Evolutionary conservation across 768 basidiomycete genomes (phyloP), one percentile per base, ranked within the genome.

Genomic region (Boletus tomentosulus): DNA sequence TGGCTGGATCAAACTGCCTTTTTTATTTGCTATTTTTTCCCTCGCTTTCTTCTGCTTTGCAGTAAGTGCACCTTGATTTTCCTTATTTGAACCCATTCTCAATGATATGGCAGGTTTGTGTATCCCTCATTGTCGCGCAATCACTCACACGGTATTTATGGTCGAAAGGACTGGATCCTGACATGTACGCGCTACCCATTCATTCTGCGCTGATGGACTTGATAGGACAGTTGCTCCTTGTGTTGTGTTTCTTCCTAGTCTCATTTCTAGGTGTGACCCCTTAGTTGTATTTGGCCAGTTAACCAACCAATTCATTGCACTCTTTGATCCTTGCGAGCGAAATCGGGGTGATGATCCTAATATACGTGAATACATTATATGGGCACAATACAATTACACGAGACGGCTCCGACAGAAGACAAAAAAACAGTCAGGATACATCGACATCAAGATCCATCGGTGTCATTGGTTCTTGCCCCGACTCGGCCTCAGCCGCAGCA

Each of bases 131-230:
- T 28, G 68, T 89, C 33, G 92, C 89, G 1, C 80, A 76, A 47
- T 61, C 65, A 11, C 74, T 94, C 46, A 94, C 92, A 2, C 71
- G 81, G 42, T 84, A 82, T 65, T 78, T 97, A 27, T 96, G 93
- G 92, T 78, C 80, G 1, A 82, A 75, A 51, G 76, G 81, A 11
- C 76, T 84, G 27, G 94, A 98, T 66, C 94, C 94, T 6, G 94
- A 98, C 67, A 85, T 89, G 72, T 95, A 96, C 66, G 92, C 92
- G 2, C 73, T 98, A n/a, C 94, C 94, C 8, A 81, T 96, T 27
- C 93, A 96, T 59, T 92, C 90, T 11, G 90, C 93, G 1, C 65
- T 92, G 41, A 86, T 94, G 78, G 92, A 95, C 67, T 81, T 96
- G 48, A 71, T 89, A 31, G 91, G 92, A 15, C 89, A 94, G 66